Percentiles rank a stretch among this genome's conserved stretches.
These are phyloP conservation scores for Choanephora cucurbitarum DNA, from an alignment of 371 early-diverging fungal genomes.

Conservation along the genomic window DNA sequence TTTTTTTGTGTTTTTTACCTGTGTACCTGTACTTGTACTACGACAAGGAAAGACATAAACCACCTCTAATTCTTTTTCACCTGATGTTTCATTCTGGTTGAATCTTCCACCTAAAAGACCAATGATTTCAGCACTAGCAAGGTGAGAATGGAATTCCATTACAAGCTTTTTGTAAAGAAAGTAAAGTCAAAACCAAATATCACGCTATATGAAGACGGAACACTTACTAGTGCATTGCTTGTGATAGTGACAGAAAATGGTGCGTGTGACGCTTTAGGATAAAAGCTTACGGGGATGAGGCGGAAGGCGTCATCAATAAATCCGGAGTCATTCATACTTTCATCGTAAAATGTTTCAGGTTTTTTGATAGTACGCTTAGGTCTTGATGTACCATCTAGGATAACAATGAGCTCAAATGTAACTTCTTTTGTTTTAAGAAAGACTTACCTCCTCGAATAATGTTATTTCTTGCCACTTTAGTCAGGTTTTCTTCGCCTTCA, in stretches of 20 bases:
- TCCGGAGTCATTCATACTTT: slow-evolving; percentile 22
- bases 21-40: slow-evolving; percentile 69
- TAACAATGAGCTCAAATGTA: slow-evolving; percentile 13
- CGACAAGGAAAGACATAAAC: slow-evolving; percentile 63
- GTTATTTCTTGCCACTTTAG: not conserved
- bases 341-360: slow-evolving; percentile 31
- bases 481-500: slow-evolving; percentile 2
- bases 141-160: slow-evolving; percentile 88
- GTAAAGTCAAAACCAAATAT: not conserved
- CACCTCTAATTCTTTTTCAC: slow-evolving; percentile 51
- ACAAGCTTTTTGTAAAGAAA: slow-evolving; percentile 47
- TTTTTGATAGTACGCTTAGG: slow-evolving; percentile 35
- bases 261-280: slow-evolving; percentile 45
- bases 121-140: slow-evolving; percentile 84
- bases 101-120: slow-evolving; percentile 81
- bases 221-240: slow-evolving; percentile 64
- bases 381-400: slow-evolving; percentile 20
- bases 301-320: slow-evolving; percentile 64
- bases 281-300: slow-evolving; percentile 60
- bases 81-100: slow-evolving; percentile 36
- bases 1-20: slow-evolving; percentile 48
- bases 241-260: slow-evolving; percentile 62
- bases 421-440: not conserved
- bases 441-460: slow-evolving; percentile 6
- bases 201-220: too few relatives aligned